Evolutionary conservation across 2,329 filamentous ascomycete genomes (phyloP), one percentile per base, ranked within the genome.

Genomic region (Akanthomyces uredinophilus): DNA sequence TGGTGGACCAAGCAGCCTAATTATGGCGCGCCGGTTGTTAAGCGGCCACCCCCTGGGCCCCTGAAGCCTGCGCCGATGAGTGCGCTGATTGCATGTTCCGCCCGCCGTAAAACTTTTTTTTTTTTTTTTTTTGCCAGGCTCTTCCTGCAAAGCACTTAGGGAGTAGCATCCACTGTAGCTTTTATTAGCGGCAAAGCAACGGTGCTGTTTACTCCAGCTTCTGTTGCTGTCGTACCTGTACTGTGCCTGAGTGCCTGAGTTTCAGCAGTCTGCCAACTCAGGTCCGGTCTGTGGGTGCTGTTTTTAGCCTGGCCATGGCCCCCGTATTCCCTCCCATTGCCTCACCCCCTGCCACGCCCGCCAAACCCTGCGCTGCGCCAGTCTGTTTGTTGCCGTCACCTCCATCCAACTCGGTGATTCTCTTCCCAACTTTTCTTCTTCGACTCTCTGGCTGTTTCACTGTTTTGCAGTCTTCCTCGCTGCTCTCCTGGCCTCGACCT

Each of bases 401-500:
- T 51, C 47, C 37, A 60, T 51, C 47, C 37, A 60, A 22, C 49
- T 24, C 47, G 46, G 37, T 47, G 13, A 32, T 32, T 54, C 27
- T 20, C 37, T 41, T 24, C 37, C 41, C 50, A 27, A 60, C 49
- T 49, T 60, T 51, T 52, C 22, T 53, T 47, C 50, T 50, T 46
- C 29, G 44, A 27, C 32, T 11, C n/a, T 22, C 35, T 51, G 43
- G 13, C 29, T 53, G 43, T 49, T 47, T 47, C 53, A 49, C 56
- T 64, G 51, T 43, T 54, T 63, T 61, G 62, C 64, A 65, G 65
- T 68, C 64, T 67, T 64, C 58, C 65, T 61, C 58, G 37, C 54
- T 63, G 20, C 50, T 52, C 16, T 22, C 51, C 55, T 52, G 43
- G 52, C 47, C 63, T 65, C 71, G 70, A 66, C 64, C 68, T 75